Evolutionary conservation across 2,329 filamentous ascomycete species (phyloP).

Genomic region (Venturia carpophila): DNA sequence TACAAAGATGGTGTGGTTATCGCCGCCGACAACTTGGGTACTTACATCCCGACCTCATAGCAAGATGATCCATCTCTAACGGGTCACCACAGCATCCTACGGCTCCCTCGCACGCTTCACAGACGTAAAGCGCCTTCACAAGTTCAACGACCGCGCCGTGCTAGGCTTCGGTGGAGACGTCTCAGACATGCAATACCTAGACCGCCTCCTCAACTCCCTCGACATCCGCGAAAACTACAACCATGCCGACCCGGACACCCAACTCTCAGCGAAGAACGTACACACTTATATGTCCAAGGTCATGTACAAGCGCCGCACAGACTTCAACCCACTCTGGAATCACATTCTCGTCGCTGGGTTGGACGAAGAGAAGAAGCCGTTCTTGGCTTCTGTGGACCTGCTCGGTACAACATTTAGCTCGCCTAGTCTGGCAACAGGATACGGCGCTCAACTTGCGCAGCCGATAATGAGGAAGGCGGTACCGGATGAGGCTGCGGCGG

Average conservation of each 20-base stretch:
- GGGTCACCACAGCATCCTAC: constrained; percentile 65
- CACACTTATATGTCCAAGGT: constrained; percentile 96
- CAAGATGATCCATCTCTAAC: constrained; percentile 11
- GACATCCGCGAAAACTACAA: constrained; percentile 82
- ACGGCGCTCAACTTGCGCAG: constrained; percentile 85
- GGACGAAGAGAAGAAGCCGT: constrained; percentile 68
- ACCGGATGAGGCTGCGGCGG: constrained; percentile 72
- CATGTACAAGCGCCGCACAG: constrained; percentile 86
- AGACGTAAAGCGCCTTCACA: constrained; percentile 88
- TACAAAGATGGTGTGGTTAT: constrained; percentile 96
- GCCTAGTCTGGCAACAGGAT: constrained; percentile 86
- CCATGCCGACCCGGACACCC: constrained; percentile 30
- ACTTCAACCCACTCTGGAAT: constrained; percentile 98
- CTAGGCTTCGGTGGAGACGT: constrained; percentile 95
- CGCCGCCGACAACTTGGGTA: constrained; percentile 93
- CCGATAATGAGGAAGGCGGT: constrained; percentile 80
- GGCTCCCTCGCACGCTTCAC: constrained; percentile 92
- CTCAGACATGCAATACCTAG: constrained; percentile 98
- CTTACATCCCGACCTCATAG: constrained; percentile 14
- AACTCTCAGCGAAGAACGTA: constrained; percentile 82
- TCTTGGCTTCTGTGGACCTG: constrained; percentile 85
- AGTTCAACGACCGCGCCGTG: constrained; percentile 75
- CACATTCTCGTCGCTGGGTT: constrained; percentile 84
- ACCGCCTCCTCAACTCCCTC: constrained; percentile 80
- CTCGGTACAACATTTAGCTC: constrained; percentile 86